Base-by-base conservation (phyloP, 176 grass and related monocot genomes). In the Microstegium vimineum region DNA sequence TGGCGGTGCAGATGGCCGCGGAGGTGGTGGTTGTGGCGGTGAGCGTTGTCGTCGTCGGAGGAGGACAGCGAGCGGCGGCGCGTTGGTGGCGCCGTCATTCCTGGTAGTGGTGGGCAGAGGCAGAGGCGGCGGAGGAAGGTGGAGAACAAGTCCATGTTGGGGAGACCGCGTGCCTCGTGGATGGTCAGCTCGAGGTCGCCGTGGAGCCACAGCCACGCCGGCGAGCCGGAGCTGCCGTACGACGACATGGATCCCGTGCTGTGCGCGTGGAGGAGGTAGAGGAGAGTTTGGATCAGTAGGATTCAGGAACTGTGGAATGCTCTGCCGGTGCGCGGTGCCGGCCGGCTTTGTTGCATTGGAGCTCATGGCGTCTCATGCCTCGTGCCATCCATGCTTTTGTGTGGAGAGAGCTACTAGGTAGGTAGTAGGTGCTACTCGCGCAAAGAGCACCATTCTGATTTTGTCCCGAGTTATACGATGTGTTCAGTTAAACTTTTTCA, bases 91-190 rank as follows among this genome's bases (percentile, higher is more conserved):
- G 36, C 4, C 15, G 1, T 3, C 2, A 28, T 12, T 15, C 15
- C 4, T 23, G 64, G 5, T 14, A 35, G 42, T 41, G 42, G 51
- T 34, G 61, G 54, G 56, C 82, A 67, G 56, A 91, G 36, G 77
- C 92, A 97, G 43, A 63, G 25, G 51, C 83, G 81, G 78, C 90
- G 92, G 59, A 97, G 57, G 81, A 68, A 6, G 33, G 87, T 74
- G 77, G 92, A 87, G 81, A 89, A 77, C 42, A 91, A 1, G 88
- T 97, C 92, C 85, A 91, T 94, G 86, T 97, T 97, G 59, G 92
- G 92, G 16, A 97, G 94, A 27, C 84, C 30, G 15, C 77, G 41
- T 7, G 92, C 92, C 37, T 71, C 40, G 83, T 89, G 79, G 83
- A 97, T 90, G 3, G 46, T 52, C 4, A 97, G 83, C 18, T 94